Evolutionary conservation across 352 stramenopile genomes (phyloP).

Genomic region (Pythium chondricola): DNA sequence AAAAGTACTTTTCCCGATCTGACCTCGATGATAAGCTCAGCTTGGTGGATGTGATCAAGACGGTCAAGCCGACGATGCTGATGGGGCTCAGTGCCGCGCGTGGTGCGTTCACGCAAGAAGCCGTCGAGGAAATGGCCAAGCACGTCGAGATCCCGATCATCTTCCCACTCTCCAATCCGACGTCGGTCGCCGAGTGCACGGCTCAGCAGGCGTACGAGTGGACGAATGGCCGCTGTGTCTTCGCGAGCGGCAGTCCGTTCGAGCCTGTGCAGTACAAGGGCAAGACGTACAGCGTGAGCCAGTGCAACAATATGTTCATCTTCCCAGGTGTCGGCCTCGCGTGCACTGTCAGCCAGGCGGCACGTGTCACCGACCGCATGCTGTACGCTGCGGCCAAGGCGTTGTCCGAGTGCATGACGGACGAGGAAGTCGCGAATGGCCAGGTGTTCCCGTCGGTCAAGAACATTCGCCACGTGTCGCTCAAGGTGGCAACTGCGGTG

Average conservation of each 20-base stretch:
- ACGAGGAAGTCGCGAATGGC: slow-evolving; percentile 89
- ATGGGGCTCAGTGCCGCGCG: slow-evolving; percentile 88
- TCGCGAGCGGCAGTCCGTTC: slow-evolving; percentile 95
- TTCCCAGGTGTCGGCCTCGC: slow-evolving; percentile 95
- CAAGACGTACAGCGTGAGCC: slow-evolving; percentile 67
- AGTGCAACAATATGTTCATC: slow-evolving; percentile 98
- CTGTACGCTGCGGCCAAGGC: slow-evolving; percentile 92
- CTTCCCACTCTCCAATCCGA: slow-evolving; percentile 96
- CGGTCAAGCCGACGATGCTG: slow-evolving; percentile 92
- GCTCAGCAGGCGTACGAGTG: slow-evolving; percentile 95
- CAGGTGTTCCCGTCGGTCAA: slow-evolving; percentile 93
- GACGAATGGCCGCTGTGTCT: slow-evolving; percentile 93
- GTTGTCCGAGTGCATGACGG: slow-evolving; percentile 88
- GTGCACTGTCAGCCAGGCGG: slow-evolving; percentile 74
- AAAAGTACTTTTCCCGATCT: slow-evolving; percentile 71
- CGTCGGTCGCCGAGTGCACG: slow-evolving; percentile 94
- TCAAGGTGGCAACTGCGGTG: slow-evolving; percentile 90
- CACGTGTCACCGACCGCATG: slow-evolving; percentile 91
- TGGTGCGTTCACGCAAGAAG: slow-evolving; percentile 85
- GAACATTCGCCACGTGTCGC: slow-evolving; percentile 91
- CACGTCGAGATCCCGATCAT: slow-evolving; percentile 91
- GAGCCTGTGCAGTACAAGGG: slow-evolving; percentile 87
- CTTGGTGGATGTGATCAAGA: slow-evolving; percentile 79
- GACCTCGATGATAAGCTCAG: slow-evolving; percentile 67
- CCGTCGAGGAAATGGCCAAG: slow-evolving; percentile 84